Percentiles rank a stretch among this genome's conserved stretches.
Conservation (phyloP, 2,329 filamentous ascomycete species). For the Apiospora aurea region DNA sequence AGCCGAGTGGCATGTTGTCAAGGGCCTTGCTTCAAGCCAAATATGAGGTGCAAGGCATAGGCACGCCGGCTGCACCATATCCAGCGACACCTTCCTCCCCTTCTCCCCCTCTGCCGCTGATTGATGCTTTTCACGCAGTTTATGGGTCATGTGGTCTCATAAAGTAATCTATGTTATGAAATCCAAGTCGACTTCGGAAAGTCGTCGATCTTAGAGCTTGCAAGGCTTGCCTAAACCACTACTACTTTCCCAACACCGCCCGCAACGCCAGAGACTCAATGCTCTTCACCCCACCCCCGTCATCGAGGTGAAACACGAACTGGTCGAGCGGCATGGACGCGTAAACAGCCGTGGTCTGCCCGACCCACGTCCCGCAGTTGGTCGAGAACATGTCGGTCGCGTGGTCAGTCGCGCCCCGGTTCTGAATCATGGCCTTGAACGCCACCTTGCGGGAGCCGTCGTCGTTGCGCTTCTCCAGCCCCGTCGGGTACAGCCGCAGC, state of each 20-base stretch:
- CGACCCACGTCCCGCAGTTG: conserved; percentile 41
- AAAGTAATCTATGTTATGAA: too few species aligned
- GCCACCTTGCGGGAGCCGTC: conserved; percentile 31
- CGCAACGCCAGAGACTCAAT: conserved; percentile 38
- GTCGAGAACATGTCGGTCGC: conserved; percentile 38
- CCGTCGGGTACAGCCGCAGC: conserved; percentile 40
- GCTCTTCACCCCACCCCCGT: conserved; percentile 32
- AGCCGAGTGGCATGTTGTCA: too few species aligned
- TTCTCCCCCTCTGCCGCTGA: too few species aligned
- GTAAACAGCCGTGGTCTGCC: conserved; percentile 38
- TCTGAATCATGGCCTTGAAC: conserved; percentile 40
- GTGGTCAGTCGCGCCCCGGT: conserved; percentile 33
- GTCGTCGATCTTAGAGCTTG: too few species aligned
- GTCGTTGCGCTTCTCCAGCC: conserved; percentile 31
- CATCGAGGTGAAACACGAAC: conserved; percentile 38
- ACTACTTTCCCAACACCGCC: conserved; percentile 31
- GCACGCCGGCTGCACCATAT: too few species aligned
- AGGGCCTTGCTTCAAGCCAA: too few species aligned
- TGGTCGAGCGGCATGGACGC: conserved; percentile 41
- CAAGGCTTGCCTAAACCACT: not conserved
- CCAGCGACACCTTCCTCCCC: too few species aligned
- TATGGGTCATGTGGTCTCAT: too few species aligned
- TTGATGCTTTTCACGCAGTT: too few species aligned
- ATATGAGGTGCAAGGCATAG: too few species aligned
- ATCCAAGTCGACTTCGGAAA: too few species aligned